These are phyloP conservation scores for Hyphopichia burtonii DNA, from an alignment of 1,139 yeast species.

Conservation along the genomic window DNA sequence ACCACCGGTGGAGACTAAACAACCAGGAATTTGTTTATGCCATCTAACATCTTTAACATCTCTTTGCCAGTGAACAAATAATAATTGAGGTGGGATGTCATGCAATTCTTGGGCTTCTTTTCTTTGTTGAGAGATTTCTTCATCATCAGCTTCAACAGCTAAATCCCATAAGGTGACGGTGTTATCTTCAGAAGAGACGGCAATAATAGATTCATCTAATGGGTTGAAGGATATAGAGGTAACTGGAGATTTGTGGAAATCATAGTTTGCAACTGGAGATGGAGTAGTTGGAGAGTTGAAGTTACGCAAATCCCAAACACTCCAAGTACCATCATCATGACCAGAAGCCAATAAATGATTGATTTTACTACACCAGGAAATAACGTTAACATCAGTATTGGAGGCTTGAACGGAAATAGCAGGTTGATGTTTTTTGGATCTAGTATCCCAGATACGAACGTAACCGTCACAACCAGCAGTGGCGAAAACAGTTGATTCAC, in stretches of 20 bases:
- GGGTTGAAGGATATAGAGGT: constrained; percentile 96
- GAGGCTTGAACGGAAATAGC: constrained; percentile 85
- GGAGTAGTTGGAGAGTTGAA: constrained; percentile 63
- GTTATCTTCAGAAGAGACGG: constrained; percentile 94
- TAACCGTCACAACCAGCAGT: constrained; percentile 91
- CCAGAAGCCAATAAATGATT: constrained; percentile 90
- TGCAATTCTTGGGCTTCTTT: constrained; percentile 73
- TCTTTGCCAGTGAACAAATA: constrained; percentile 97
- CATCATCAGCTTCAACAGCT: constrained; percentile 96
- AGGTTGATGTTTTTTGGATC: constrained; percentile 89
- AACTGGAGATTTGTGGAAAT: constrained; percentile 90
- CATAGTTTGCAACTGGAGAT: constrained; percentile 85
- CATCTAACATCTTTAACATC: constrained; percentile 97
- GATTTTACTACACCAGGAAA: constrained; percentile 91
- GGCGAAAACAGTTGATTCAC: constrained; percentile 91
- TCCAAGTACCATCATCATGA: constrained; percentile 97
- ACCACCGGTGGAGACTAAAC: constrained; percentile 90
- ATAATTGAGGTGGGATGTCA: constrained; percentile 92
- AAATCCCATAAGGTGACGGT: constrained; percentile 97
- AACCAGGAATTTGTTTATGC: constrained; percentile 97
- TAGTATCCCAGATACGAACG: constrained; percentile 93
- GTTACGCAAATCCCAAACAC: constrained; percentile 95
- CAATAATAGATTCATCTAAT: constrained; percentile 89
- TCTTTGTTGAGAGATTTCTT: constrained; percentile 80
- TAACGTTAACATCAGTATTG: constrained; percentile 85